Percentiles rank a stretch among this genome's conserved stretches.
phyloP scores from a whole-genome alignment of 257 asterid genomes.

The Penstemon newberryi region DNA sequence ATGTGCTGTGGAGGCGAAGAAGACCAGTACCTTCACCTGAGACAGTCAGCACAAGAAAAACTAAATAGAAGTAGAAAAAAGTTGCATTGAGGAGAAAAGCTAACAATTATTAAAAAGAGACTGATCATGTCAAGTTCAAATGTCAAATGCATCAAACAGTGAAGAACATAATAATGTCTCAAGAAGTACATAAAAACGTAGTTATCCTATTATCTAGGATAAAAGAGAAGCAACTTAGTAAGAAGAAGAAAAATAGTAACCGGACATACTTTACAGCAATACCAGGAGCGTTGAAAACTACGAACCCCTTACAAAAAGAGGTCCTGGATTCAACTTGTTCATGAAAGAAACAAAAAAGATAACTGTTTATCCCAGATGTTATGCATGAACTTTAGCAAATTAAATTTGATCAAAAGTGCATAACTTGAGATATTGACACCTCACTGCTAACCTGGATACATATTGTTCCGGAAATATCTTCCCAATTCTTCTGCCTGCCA shows the following conservation, averaged over 20 bases:
- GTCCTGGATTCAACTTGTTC: conserved; percentile 9
- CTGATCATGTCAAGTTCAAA: conserved; percentile 13
- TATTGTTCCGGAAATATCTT: conserved; percentile 85
- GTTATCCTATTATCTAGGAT: background rate
- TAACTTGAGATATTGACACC: background rate
- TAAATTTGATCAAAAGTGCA: conserved; percentile 16
- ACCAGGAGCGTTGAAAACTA: background rate
- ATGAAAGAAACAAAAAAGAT: conserved; percentile 3
- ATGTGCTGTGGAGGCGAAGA: conserved; percentile 98
- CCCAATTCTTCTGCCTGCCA: conserved; percentile 98
- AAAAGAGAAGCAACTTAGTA: background rate
- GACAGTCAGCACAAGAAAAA: conserved; percentile 22
- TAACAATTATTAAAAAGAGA: conserved; percentile 1
- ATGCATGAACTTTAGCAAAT: conserved; percentile 19
- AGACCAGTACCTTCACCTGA: conserved; percentile 98
- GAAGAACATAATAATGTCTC: conserved; percentile 3
- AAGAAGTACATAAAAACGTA: background rate
- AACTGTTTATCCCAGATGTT: background rate
- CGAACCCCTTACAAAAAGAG: background rate
- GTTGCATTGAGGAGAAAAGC: conserved; percentile 17
- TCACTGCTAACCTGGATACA: conserved; percentile 81
- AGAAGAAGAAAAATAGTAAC: conserved; percentile 8
- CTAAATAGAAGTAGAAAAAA: conserved; percentile 12
- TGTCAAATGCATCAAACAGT: conserved; percentile 8
- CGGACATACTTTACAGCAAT: conserved; percentile 7